Conservation (phyloP, 352 stramenopile species). For the Globisporangium cystogenes region DNA sequence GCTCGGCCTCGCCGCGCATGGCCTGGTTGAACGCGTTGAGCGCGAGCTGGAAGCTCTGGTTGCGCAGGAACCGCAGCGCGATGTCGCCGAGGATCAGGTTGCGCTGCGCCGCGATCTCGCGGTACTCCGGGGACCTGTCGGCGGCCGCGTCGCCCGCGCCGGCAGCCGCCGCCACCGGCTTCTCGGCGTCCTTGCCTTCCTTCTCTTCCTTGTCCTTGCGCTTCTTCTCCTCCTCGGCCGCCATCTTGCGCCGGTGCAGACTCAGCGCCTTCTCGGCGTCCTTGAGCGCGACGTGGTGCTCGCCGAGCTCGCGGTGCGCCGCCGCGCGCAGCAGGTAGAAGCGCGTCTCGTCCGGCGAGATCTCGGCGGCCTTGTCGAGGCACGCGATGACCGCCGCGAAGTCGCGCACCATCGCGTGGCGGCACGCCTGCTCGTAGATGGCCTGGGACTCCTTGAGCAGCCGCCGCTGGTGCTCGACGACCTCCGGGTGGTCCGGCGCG, state of each 20-base stretch:
- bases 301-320: conserved; percentile 51
- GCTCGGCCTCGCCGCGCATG: conserved; percentile 48
- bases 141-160: neutral
- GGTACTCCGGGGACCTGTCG: conserved; percentile 47
- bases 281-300: conserved; percentile 49
- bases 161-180: neutral
- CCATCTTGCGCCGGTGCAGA: conserved; percentile 32
- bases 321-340: conserved; percentile 67
- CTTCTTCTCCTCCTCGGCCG: conserved; percentile 10
- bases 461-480: conserved; percentile 61
- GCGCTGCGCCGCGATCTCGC: conserved; percentile 60
- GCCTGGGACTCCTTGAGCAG: conserved; percentile 61
- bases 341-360: conserved; percentile 60
- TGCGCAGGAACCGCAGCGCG: conserved; percentile 39
- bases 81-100: conserved; percentile 79
- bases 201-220: neutral
- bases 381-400: conserved; percentile 55
- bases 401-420: conserved; percentile 41
- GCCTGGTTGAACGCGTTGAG: conserved; percentile 81
- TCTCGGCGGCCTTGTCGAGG: conserved; percentile 59
- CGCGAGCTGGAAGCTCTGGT: conserved; percentile 61
- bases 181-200: too few relatives aligned
- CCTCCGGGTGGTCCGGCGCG: conserved; percentile 58
- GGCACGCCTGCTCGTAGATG: conserved; percentile 63
- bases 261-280: conserved; percentile 57